Evolutionary conservation across 495 filamentous ascomycete species (phyloP).

Genomic region (Staphylotrichum longicolle): DNA sequence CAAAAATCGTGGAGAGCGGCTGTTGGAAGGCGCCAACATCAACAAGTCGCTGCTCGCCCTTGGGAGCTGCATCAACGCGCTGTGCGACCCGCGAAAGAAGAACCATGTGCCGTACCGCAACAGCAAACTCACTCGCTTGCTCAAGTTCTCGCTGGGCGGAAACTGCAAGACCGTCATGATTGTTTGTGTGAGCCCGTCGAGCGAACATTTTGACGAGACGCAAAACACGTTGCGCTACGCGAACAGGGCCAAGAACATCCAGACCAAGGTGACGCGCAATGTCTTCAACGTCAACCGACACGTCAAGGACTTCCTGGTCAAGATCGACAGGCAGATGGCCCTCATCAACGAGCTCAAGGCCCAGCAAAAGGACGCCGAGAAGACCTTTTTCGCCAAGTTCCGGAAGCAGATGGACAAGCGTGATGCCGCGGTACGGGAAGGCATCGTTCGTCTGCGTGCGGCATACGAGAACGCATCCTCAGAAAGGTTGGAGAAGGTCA

Average conservation of each 20-base stretch:
- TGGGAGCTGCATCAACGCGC: slow-evolving; percentile 97
- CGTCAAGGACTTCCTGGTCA: slow-evolving; percentile 96
- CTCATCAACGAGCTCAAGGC: slow-evolving; percentile 91
- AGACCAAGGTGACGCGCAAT: slow-evolving; percentile 97
- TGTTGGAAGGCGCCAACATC: slow-evolving; percentile 96
- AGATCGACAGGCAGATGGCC: slow-evolving; percentile 93
- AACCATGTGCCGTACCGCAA: slow-evolving; percentile 98
- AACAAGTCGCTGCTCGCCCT: slow-evolving; percentile 96
- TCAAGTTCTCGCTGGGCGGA: slow-evolving; percentile 95
- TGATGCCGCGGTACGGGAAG: slow-evolving; percentile 73
- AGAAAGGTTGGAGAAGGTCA: slow-evolving; percentile 75
- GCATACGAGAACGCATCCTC: slow-evolving; percentile 81
- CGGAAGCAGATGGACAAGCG: slow-evolving; percentile 83
- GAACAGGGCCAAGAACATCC: slow-evolving; percentile 98
- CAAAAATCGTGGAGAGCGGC: slow-evolving; percentile 88
- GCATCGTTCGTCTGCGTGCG: slow-evolving; percentile 70
- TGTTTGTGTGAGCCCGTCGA: slow-evolving; percentile 95
- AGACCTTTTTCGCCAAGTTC: slow-evolving; percentile 82
- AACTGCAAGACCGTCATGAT: slow-evolving; percentile 99
- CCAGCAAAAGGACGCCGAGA: slow-evolving; percentile 89
- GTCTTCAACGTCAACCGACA: slow-evolving; percentile 99
- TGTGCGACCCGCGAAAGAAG: slow-evolving; percentile 88
- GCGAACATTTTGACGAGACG: slow-evolving; percentile 96
- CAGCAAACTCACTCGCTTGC: slow-evolving; percentile 90
- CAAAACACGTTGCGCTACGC: slow-evolving; percentile 98